A percentile compares a stretch with the other conserved stretches of the same genome.
Conservation (phyloP, 371 early-diverging fungal species). For the Phascolomyces articulosus region DNA sequence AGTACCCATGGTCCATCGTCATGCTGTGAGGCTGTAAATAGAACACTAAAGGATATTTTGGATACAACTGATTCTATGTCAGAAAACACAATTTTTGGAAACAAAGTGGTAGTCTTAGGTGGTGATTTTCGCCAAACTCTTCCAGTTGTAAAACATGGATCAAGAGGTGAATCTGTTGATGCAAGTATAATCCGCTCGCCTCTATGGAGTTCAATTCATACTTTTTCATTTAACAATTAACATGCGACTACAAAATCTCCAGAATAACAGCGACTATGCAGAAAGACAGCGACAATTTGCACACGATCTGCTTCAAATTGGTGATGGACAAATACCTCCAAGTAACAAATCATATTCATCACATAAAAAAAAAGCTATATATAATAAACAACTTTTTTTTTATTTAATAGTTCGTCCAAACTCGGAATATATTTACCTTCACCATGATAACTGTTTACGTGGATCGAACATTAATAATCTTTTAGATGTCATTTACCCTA, state of each 20-base stretch:
- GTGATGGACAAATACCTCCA: neutral
- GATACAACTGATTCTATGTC: conserved; percentile 2
- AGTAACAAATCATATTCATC: neutral
- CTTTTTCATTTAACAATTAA: conserved; percentile 11
- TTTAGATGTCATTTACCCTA: neutral
- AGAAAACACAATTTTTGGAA: conserved; percentile 25
- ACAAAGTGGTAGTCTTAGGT: conserved; percentile 22
- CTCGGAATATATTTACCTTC: too few relatives aligned
- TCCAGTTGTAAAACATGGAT: conserved; percentile 5
- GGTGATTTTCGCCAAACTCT: conserved; percentile 14
- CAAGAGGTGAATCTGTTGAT: neutral
- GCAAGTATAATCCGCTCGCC: conserved; percentile 3
- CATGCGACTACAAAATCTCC: conserved; percentile 15
- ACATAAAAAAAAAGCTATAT: neutral
- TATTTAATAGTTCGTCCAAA: neutral
- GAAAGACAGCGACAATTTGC: neutral
- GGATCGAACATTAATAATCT: too few relatives aligned
- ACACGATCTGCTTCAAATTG: neutral
- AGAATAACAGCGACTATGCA: neutral
- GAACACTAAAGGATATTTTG: conserved; percentile 23
- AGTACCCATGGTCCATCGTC: conserved; percentile 9
- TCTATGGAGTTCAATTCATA: neutral
- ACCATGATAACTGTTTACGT: too few relatives aligned
- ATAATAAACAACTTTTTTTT: neutral
- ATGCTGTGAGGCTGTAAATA: conserved; percentile 29